phyloP scores from a whole-genome alignment of 2,329 filamentous ascomycete genomes.

The Colletotrichum eremochloae region DNA sequence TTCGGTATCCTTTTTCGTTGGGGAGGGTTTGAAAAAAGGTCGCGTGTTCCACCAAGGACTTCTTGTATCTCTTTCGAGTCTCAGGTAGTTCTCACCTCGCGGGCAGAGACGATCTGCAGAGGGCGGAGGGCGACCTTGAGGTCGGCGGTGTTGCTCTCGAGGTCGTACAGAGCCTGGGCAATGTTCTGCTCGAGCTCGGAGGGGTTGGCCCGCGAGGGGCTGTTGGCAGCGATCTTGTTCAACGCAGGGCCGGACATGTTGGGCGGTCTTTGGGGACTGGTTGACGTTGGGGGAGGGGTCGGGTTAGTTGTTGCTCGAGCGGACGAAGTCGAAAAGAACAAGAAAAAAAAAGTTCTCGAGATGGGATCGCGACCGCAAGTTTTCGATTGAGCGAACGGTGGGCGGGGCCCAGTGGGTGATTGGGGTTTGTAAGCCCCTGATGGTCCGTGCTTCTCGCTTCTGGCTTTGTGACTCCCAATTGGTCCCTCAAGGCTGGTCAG shows the following conservation, averaged over 20 bases:
- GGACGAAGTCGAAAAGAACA: slow-evolving; percentile 23
- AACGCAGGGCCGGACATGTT: slow-evolving; percentile 78
- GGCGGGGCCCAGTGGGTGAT: slow-evolving; percentile 30
- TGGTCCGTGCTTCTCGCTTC: slow-evolving; percentile 14
- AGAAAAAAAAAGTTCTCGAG: background rate
- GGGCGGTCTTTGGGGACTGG: slow-evolving; percentile 54
- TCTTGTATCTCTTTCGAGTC: slow-evolving; percentile 44
- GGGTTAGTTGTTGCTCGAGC: slow-evolving; percentile 42
- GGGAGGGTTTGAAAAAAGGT: background rate
- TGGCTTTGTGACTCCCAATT: background rate
- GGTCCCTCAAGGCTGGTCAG: background rate
- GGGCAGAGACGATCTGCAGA: slow-evolving; percentile 98
- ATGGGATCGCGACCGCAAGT: background rate
- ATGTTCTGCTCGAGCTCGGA: slow-evolving; percentile 98
- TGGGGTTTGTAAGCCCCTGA: slow-evolving; percentile 46
- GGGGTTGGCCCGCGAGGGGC: slow-evolving; percentile 94
- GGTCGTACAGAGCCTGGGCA: slow-evolving; percentile 96
- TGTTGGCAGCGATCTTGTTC: slow-evolving; percentile 99
- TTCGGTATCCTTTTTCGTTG: slow-evolving; percentile 1
- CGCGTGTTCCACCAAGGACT: slow-evolving; percentile 6
- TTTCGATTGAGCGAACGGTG: slow-evolving; percentile 21
- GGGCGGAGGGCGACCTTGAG: slow-evolving; percentile 96
- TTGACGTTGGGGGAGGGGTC: slow-evolving; percentile 32
- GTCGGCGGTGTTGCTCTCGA: slow-evolving; percentile 99
- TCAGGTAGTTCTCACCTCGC: slow-evolving; percentile 86